Evolutionary conservation across 768 basidiomycete species (phyloP), one percentile per base, ranked within the genome.

Genomic region (Hericium coralloides): DNA sequence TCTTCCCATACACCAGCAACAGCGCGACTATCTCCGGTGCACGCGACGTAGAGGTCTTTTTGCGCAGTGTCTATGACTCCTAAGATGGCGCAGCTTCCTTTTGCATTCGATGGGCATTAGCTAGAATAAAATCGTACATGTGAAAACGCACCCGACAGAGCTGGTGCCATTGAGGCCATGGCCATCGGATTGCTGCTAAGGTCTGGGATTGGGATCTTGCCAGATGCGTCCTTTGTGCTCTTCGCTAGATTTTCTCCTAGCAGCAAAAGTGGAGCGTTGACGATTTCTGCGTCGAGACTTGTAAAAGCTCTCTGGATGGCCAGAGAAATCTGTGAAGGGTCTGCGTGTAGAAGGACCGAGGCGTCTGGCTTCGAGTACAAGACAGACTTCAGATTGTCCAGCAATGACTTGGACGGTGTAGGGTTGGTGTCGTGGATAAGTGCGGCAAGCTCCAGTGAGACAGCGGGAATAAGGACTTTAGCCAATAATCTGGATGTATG

Each of bases 1-100:
- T 82, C 79, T 60, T 91, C 85, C 88, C 90, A 95, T 38, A 92
- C 80, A 18, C 97, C 97, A 20, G 95, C 95, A 6, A 99, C 93
- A 12, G 97, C 97, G 50, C 97, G 82, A 66, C 91, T 89, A 68
- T 99, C 97, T 0, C 97, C 97, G 4, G 93, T 86, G 63, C 85
- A 85, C 9, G 95, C 95, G 37, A 98, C 83, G 64, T 97, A 95
- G 25, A 98, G 69, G 66, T 93, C 84, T 48, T 78, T 80, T 58
- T 87, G 79, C 6, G 86, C 83, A 0, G 90, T 89, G 67, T 98
- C 95, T 57, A 99, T 80, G 49, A 95, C 69, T 0, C 94, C 86
- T 69, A 95, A 77, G 55, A 99, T 73, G 1, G 95, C 93, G 69
- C 95, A 98, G 58, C 92, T 93, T 3, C 95, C 95, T 80, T 26